These are phyloP conservation scores for Pulveroboletus ravenelii DNA, from an alignment of 768 basidiomycete species.

Conservation along the genomic window DNA sequence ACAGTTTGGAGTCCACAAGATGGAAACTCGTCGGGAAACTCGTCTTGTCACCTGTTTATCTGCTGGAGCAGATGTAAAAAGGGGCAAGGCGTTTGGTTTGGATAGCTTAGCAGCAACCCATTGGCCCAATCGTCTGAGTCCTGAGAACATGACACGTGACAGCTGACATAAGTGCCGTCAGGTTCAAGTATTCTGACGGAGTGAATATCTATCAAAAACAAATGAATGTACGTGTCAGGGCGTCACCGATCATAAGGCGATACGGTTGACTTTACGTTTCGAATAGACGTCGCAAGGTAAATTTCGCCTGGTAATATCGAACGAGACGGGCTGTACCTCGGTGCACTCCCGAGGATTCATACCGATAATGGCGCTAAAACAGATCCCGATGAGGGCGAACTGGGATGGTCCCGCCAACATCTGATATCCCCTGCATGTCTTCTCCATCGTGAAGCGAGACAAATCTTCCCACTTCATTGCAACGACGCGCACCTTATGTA, in stretches of 20 bases:
- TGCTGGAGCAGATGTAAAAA: conserved; percentile 61
- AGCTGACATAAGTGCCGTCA: conserved; percentile 65
- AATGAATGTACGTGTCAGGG: neutral
- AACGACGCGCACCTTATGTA: conserved; percentile 39
- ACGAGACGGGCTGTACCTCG: conserved; percentile 56
- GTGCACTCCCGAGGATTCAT: conserved; percentile 61
- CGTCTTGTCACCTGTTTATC: conserved; percentile 42
- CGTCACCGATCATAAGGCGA: neutral
- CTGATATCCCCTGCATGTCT: conserved; percentile 26
- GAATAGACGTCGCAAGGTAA: conserved; percentile 32
- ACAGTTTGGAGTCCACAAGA: neutral
- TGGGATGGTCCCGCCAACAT: conserved; percentile 17
- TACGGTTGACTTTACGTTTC: neutral
- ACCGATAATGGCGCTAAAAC: conserved; percentile 57
- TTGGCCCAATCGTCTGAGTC: conserved; percentile 30
- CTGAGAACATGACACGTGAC: conserved; percentile 46
- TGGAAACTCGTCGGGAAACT: conserved; percentile 29
- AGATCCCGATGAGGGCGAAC: conserved; percentile 36
- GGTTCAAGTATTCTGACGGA: conserved; percentile 50
- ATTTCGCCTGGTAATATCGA: conserved; percentile 38
- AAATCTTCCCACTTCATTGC: conserved; percentile 47
- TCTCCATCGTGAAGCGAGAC: conserved; percentile 40
- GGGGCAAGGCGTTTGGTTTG: conserved; percentile 69
- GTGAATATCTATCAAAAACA: conserved; percentile 39
- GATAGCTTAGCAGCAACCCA: conserved; percentile 57